Percentiles rank a stretch among this genome's conserved stretches.
phyloP scores from a whole-genome alignment of 2,329 filamentous ascomycete genomes.

The Arthroderma uncinatum region DNA sequence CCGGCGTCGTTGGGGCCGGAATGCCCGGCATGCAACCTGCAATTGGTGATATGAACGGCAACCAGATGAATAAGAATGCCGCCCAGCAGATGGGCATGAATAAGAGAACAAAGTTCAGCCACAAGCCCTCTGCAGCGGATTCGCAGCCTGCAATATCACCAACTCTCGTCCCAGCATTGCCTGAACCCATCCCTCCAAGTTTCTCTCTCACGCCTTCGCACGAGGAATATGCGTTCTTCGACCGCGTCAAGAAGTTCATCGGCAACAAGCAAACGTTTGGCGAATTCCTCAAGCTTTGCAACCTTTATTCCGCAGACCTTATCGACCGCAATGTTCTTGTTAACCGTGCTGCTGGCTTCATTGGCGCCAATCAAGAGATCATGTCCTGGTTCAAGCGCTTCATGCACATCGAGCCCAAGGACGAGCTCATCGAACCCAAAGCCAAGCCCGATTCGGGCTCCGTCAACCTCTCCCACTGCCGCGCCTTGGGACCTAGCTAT shows the following conservation, averaged over 20 bases:
- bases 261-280: slow-evolving; percentile 85
- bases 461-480: slow-evolving; percentile 89
- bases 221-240: slow-evolving; percentile 89
- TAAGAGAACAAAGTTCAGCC: slow-evolving; percentile 64
- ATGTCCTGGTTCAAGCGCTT: slow-evolving; percentile 80
- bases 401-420: slow-evolving; percentile 59
- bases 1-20: slow-evolving; percentile 27
- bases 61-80: slow-evolving; percentile 27
- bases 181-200: slow-evolving; percentile 72
- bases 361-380: slow-evolving; percentile 80
- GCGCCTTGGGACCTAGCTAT: slow-evolving; percentile 92
- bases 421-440: slow-evolving; percentile 67
- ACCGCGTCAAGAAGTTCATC: slow-evolving; percentile 91
- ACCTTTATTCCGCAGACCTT: slow-evolving; percentile 84
- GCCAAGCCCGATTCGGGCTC: slow-evolving; percentile 61
- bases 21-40: slow-evolving; percentile 20
- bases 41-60: slow-evolving; percentile 22
- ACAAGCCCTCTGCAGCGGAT: slow-evolving; percentile 50
- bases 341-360: slow-evolving; percentile 72
- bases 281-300: slow-evolving; percentile 94
- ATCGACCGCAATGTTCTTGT: slow-evolving; percentile 77
- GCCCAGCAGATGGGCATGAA: slow-evolving; percentile 26
- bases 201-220: slow-evolving; percentile 60
- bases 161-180: slow-evolving; percentile 75
- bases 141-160: slow-evolving; percentile 57